These are phyloP conservation scores for Hirsutella rhossiliensis DNA, from an alignment of 2,329 filamentous ascomycete species.

Conservation along the genomic window DNA sequence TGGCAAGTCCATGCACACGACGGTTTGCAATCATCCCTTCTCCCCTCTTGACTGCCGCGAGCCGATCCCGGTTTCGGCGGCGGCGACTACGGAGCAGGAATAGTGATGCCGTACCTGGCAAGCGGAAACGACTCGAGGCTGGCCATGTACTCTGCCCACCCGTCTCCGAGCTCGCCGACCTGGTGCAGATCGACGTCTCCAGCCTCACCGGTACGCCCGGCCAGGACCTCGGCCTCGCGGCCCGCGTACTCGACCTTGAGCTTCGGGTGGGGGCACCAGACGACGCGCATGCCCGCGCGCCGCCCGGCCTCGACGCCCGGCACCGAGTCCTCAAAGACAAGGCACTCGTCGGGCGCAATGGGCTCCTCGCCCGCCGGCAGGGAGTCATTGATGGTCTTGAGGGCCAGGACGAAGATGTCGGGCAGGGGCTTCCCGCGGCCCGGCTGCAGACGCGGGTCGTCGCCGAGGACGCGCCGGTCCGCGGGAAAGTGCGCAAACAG, in stretches of 20 bases:
- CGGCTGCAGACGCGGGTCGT: slow-evolving; percentile 63
- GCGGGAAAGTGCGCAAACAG: slow-evolving; percentile 55
- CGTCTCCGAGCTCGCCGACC: slow-evolving; percentile 45
- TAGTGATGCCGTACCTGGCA: slow-evolving; percentile 44
- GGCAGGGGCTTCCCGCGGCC: slow-evolving; percentile 90
- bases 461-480: slow-evolving; percentile 68
- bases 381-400: slow-evolving; percentile 72
- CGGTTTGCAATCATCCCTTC: too few relatives aligned
- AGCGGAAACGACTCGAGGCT: slow-evolving; percentile 45
- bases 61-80: too few relatives aligned
- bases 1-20: too few relatives aligned
- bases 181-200: slow-evolving; percentile 41
- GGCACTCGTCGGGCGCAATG: slow-evolving; percentile 72
- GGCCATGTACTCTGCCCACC: slow-evolving; percentile 45
- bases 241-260: slow-evolving; percentile 65
- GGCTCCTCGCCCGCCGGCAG: slow-evolving; percentile 48
- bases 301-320: slow-evolving; percentile 85
- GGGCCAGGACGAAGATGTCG: slow-evolving; percentile 83
- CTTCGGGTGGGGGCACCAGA: slow-evolving; percentile 82
- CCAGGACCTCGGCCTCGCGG: slow-evolving; percentile 69
- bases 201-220: slow-evolving; percentile 64
- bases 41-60: not conserved
- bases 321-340: slow-evolving; percentile 94
- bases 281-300: slow-evolving; percentile 84
- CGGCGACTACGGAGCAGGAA: slow-evolving; percentile 14